These are phyloP conservation scores for Salicornia ramosissima DNA, from an alignment of 148 eudicot species.

Conservation along the genomic window DNA sequence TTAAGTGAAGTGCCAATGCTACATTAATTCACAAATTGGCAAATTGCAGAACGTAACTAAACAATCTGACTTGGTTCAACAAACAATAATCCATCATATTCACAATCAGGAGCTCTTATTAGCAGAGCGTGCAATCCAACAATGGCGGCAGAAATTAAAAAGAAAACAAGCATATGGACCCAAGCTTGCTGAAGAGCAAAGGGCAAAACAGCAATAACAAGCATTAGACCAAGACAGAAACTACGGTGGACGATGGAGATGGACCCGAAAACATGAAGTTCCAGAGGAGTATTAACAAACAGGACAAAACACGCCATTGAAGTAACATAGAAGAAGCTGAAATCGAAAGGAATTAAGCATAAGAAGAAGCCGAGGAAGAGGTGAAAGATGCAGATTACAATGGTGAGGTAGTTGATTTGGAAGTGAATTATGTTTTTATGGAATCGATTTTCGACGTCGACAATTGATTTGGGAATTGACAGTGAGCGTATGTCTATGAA, in stretches of 20 bases:
- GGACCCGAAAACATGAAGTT: background rate
- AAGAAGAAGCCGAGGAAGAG: slow-evolving; percentile 24
- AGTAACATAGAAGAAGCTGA: too few relatives aligned
- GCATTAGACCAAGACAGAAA: slow-evolving; percentile 21
- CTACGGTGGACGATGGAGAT: slow-evolving; percentile 35
- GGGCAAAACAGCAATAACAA: slow-evolving; percentile 23
- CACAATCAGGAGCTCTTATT: background rate
- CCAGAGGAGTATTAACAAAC: slow-evolving; percentile 5
- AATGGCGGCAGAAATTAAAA: slow-evolving; percentile 19
- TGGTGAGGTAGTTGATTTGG: slow-evolving; percentile 46
- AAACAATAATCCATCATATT: background rate
- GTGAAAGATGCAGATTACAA: slow-evolving; percentile 43
- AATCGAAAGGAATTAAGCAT: too few relatives aligned
- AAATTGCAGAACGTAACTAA: too few relatives aligned
- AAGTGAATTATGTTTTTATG: slow-evolving; percentile 37
- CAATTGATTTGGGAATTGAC: slow-evolving; percentile 36
- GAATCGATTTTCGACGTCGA: slow-evolving; percentile 37
- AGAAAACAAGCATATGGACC: slow-evolving; percentile 32
- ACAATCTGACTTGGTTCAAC: background rate
- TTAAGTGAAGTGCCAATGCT: too few relatives aligned
- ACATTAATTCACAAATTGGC: too few relatives aligned
- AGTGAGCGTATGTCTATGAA: slow-evolving; percentile 33
- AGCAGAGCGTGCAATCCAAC: slow-evolving; percentile 36
- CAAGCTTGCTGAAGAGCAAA: slow-evolving; percentile 37
- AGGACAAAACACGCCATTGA: slow-evolving; percentile 24